phyloP scores from a whole-genome alignment of 495 filamentous ascomycete species.

The Schizothecium vesticola region DNA sequence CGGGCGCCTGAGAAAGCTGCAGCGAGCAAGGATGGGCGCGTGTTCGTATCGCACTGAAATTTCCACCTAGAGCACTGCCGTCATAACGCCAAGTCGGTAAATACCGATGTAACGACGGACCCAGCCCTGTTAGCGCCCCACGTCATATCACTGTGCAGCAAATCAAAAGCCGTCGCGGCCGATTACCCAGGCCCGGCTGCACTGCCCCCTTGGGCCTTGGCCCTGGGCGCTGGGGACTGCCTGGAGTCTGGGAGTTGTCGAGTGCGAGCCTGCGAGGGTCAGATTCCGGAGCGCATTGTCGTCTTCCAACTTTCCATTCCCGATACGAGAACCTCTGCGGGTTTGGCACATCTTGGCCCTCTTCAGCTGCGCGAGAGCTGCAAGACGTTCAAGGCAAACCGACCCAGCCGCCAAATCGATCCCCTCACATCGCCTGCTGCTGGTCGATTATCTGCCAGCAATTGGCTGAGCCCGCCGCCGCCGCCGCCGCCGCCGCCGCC shows the following conservation, averaged over 20 bases:
- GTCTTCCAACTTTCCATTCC: background rate
- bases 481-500: too few relatives aligned
- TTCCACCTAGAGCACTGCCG: conserved; percentile 11
- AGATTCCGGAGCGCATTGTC: background rate
- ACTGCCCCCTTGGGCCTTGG: background rate
- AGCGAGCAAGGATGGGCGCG: background rate
- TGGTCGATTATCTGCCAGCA: background rate
- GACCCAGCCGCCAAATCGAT: background rate
- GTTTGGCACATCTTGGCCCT: background rate
- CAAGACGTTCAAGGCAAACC: background rate
- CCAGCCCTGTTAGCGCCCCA: background rate
- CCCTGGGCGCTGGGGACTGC: background rate
- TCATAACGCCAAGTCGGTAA: conserved; percentile 5
- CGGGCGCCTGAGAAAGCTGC: background rate
- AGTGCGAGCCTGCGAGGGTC: background rate
- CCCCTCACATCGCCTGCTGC: background rate
- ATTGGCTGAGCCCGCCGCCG: background rate
- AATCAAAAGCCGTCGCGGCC: background rate
- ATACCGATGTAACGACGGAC: background rate
- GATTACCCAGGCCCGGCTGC: background rate
- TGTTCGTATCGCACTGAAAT: background rate
- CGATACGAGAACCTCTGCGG: background rate
- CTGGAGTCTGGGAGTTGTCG: too few relatives aligned
- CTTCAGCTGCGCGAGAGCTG: background rate
- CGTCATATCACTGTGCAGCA: background rate